Percentiles rank a stretch among this genome's conserved stretches.
Conservation (phyloP, 208 protist genomes). For the Angomonas desouzai region DNA sequence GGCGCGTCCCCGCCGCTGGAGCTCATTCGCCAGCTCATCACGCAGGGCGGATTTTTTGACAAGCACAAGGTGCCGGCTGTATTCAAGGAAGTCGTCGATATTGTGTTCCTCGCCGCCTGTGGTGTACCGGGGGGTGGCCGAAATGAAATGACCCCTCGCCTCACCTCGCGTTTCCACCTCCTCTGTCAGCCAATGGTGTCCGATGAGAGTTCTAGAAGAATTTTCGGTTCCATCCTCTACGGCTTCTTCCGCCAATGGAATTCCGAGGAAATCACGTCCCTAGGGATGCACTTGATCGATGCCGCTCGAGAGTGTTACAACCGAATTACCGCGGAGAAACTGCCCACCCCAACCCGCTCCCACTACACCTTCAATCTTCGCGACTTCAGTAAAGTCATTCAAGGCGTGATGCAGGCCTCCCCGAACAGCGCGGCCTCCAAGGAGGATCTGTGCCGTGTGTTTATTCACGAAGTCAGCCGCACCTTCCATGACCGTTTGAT, state of each 20-base stretch:
- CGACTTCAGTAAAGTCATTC: conserved; percentile 96
- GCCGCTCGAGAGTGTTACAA: conserved; percentile 95
- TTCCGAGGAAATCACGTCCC: conserved; percentile 29
- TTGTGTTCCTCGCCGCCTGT: conserved; percentile 88
- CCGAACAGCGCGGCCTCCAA: conserved; percentile 45
- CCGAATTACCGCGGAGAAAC: conserved; percentile 90
- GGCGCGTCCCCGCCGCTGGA: conserved; percentile 94
- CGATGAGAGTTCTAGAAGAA: conserved; percentile 78
- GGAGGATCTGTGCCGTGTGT: conserved; percentile 77
- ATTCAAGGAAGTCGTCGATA: conserved; percentile 92
- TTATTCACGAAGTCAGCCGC: conserved; percentile 94
- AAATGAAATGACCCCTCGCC: conserved; percentile 90
- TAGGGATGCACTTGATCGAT: conserved; percentile 80
- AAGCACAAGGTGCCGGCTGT: conserved; percentile 88
- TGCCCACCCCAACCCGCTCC: conserved; percentile 96
- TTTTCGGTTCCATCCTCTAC: conserved; percentile 96
- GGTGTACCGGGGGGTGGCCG: conserved; percentile 95
- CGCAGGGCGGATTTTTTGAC: conserved; percentile 91
- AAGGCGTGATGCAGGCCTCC: conserved; percentile 93
- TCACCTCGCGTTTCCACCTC: conserved; percentile 92
- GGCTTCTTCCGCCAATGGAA: conserved; percentile 83
- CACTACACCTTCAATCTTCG: conserved; percentile 99
- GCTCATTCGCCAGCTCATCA: conserved; percentile 94
- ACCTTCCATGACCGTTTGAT: conserved; percentile 97
- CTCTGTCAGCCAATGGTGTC: conserved; percentile 92